Percentiles rank a stretch among this genome's conserved stretches.
These are phyloP conservation scores for Emericellopsis cladophorae DNA, from an alignment of 2,329 filamentous ascomycete species.

Conservation along the genomic window DNA sequence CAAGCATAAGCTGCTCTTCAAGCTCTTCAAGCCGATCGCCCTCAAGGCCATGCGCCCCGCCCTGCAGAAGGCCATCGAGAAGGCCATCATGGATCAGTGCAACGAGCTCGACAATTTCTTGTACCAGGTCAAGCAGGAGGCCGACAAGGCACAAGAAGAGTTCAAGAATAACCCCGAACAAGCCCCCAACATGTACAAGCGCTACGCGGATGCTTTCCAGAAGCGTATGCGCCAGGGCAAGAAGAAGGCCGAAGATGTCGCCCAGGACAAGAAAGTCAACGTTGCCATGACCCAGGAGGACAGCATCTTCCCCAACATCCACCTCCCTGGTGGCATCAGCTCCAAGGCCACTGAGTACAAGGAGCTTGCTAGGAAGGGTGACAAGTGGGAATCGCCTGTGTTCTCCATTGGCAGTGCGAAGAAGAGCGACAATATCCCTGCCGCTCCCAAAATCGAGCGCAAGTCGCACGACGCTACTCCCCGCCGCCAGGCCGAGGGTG, in stretches of 20 bases:
- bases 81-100: conserved; percentile 76
- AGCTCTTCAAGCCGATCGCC: conserved; percentile 74
- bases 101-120: conserved; percentile 59
- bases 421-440: conserved; percentile 60
- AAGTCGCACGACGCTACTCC: conserved; percentile 21
- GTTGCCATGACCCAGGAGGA: conserved; percentile 55
- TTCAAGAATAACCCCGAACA: conserved; percentile 49
- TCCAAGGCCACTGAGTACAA: conserved; percentile 91
- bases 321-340: conserved; percentile 71
- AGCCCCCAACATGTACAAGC: conserved; percentile 71
- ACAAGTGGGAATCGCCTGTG: conserved; percentile 88
- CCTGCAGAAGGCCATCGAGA: conserved; percentile 78
- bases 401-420: conserved; percentile 75
- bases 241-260: conserved; percentile 54
- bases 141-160: conserved; percentile 56
- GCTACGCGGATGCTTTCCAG: conserved; percentile 67
- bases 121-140: conserved; percentile 72
- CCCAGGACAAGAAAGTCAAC: conserved; percentile 56
- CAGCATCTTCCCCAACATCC: conserved; percentile 77
- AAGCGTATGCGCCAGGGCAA: conserved; percentile 63
- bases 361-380: conserved; percentile 74
- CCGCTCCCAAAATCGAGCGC: conserved; percentile 34
- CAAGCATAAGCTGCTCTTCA: conserved; percentile 85
- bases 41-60: conserved; percentile 74
- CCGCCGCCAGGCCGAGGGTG: conserved; percentile 4